phyloP scores from a whole-genome alignment of 495 filamentous ascomycete species.

The Penicillium nucicola region DNA sequence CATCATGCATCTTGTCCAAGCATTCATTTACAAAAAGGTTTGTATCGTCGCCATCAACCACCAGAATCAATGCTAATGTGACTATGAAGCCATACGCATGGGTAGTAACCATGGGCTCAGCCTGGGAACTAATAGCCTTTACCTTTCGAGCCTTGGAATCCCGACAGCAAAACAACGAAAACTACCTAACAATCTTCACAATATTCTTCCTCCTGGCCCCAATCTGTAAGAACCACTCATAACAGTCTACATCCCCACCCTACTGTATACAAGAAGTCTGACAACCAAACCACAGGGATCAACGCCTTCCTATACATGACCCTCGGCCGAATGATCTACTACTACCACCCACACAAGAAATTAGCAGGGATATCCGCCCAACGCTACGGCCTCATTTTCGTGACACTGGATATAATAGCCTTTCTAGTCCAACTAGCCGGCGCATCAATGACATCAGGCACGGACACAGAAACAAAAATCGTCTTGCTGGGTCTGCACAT shows the following conservation, averaged over 20 bases:
- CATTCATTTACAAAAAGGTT: conserved; percentile 25
- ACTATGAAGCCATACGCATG: conserved; percentile 43
- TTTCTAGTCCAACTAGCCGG: conserved; percentile 63
- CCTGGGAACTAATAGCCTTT: conserved; percentile 46
- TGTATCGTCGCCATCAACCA: not conserved
- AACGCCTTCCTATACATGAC: conserved; percentile 72
- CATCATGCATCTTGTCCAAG: conserved; percentile 32
- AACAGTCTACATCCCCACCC: not conserved
- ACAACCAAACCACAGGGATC: conserved; percentile 20
- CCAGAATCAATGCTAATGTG: not conserved
- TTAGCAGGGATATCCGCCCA: conserved; percentile 44
- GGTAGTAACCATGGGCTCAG: conserved; percentile 50
- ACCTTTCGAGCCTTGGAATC: conserved; percentile 29
- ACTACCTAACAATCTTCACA: conserved; percentile 6
- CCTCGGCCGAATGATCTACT: conserved; percentile 59
- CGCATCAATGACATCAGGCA: conserved; percentile 25
- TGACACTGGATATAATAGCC: conserved; percentile 57
- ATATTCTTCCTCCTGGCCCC: conserved; percentile 30
- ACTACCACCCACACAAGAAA: conserved; percentile 34
- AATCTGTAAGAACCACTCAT: conserved; percentile 16
- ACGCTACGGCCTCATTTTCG: conserved; percentile 47
- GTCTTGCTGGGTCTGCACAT: conserved; percentile 50
- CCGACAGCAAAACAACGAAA: conserved; percentile 15
- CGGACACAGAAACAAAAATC: conserved; percentile 9
- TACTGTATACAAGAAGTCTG: not conserved